These are phyloP conservation scores for Vigna reflexopilosa DNA, from an alignment of 306 rosid genomes.

Conservation along the genomic window DNA sequence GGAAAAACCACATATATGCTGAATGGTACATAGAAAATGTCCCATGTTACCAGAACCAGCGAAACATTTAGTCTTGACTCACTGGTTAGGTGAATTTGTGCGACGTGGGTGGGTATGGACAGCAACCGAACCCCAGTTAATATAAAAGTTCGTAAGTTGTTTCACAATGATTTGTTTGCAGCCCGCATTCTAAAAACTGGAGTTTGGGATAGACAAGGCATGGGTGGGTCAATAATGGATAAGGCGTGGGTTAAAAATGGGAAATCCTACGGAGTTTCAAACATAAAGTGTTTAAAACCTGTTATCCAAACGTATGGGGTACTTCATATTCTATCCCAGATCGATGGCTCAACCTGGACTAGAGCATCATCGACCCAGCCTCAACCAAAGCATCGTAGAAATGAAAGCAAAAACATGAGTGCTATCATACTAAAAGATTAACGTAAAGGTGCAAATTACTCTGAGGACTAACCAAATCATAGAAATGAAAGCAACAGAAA, in stretches of 20 bases:
- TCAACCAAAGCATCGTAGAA: too few relatives aligned
- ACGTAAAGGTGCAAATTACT: too few relatives aligned
- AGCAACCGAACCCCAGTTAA: neutral
- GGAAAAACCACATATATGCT: neutral
- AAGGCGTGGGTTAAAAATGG: neutral
- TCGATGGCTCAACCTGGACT: too few relatives aligned
- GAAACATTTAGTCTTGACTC: neutral
- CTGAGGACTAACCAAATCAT: too few relatives aligned
- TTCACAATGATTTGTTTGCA: neutral
- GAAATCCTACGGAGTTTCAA: neutral
- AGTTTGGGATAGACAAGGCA: neutral
- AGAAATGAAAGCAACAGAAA: too few relatives aligned
- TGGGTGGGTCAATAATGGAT: neutral
- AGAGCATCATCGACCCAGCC: too few relatives aligned
- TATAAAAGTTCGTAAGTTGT: neutral
- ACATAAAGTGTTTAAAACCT: neutral
- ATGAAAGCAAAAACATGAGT: too few relatives aligned
- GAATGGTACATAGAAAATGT: neutral
- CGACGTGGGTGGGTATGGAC: neutral
- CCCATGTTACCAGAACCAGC: neutral
- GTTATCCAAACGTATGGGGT: neutral
- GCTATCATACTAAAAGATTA: too few relatives aligned
- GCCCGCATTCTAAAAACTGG: neutral
- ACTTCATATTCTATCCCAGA: too few relatives aligned
- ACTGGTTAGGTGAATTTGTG: neutral